These are phyloP conservation scores for Samsoniella hepiali DNA, from an alignment of 2,329 filamentous ascomycete genomes.

Conservation along the genomic window DNA sequence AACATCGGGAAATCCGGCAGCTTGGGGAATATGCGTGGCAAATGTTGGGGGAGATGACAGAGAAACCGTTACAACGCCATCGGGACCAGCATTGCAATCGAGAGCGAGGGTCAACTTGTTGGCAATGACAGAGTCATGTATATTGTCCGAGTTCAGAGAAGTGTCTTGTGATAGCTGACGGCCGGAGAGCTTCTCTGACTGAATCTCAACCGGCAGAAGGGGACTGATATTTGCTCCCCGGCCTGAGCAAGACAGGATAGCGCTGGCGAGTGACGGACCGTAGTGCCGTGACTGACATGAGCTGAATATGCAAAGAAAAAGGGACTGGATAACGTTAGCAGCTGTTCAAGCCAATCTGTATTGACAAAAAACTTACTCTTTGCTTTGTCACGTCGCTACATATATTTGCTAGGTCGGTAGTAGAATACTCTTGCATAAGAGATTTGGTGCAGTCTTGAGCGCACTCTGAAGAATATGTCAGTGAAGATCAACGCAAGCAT, in stretches of 20 bases:
- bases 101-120: conserved; percentile 27
- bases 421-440: conserved; percentile 21
- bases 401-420: conserved; percentile 21
- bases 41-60: conserved; percentile 22
- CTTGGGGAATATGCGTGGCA: conserved; percentile 14
- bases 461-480: conserved; percentile 20
- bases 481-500: neutral
- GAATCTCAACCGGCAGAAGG: conserved; percentile 32
- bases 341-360: too few species aligned
- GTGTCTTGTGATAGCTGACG: conserved; percentile 16
- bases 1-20: neutral
- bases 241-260: conserved; percentile 28
- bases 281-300: conserved; percentile 30
- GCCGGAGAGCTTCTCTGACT: conserved; percentile 18
- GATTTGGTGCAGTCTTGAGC: conserved; percentile 23
- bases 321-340: conserved; percentile 23
- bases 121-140: conserved; percentile 21
- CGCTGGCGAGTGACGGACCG: conserved; percentile 29
- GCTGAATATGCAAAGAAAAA: conserved; percentile 32
- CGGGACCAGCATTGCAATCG: conserved; percentile 30
- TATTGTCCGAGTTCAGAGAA: conserved; percentile 14
- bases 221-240: conserved; percentile 28
- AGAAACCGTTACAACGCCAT: conserved; percentile 33
- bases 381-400: conserved; percentile 26
- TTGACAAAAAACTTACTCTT: conserved; percentile 23